Base-by-base conservation (phyloP, 2,329 filamentous ascomycete species). In the Blastomyces parvus region DNA sequence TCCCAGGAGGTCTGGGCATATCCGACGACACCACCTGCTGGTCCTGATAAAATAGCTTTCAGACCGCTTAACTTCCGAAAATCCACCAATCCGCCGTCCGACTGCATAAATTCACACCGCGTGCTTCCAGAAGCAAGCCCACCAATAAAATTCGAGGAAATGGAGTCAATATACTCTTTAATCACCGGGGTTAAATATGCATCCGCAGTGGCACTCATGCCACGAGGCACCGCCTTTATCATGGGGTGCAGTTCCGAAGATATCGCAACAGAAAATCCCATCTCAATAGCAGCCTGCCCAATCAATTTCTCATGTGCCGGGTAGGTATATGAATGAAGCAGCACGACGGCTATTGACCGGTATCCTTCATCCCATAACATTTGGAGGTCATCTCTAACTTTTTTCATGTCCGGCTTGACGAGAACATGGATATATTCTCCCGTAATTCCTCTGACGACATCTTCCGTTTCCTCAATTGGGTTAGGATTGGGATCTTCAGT, bases 41-140 rank as follows among this genome's bases (percentile, higher is more conserved):
- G 92, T 0, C 92, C 93, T 0, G 91, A 96, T 4, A 97, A 74
- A 64, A 97, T 96, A 1, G 91, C 92, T 70, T 89, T 88, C 11
- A 97, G 78, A 0, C 92, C 92, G 0, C 90, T 94, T 72, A 97
- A 97, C 69, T 81, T 74, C 62, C 75, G 76, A 61, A 80, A 79
- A 65, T 80, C 78, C 7, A 86, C 85, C 8, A 87, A 74, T 4
- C 85, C 85, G 59, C 90, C 91, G 67, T 95, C 91, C 6, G 89
- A 93, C 75, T 97, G 92, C 93, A 97, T 97, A 69, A 97, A 97
- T 73, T 97, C 92, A 76, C 92, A 97, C 66, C 92, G 82, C 3
- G 90, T 89, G 7, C 87, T 89, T 64, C 81, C 87, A 8, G 81
- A 77, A 0, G 89, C 85, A 67, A 97, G 92, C 0, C 90, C 90